A percentile compares a stretch with the other conserved stretches of the same genome.
These are phyloP conservation scores for Pyrenochaeta sp. DNA, from an alignment of 2,329 filamentous ascomycete species.

Conservation along the genomic window DNA sequence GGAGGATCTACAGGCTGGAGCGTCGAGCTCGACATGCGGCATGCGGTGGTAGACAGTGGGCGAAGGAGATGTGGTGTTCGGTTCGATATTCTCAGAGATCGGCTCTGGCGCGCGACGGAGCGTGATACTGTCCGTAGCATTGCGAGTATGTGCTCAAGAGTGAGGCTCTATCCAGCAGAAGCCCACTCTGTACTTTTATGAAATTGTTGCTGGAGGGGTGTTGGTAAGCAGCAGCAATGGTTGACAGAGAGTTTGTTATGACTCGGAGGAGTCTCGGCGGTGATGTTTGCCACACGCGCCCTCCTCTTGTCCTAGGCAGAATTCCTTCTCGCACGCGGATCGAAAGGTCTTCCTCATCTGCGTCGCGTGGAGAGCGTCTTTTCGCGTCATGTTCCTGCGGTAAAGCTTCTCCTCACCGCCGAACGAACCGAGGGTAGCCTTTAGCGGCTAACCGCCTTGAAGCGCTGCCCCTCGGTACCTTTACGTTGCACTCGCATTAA, in stretches of 20 bases:
- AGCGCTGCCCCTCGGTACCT: conserved; percentile 43
- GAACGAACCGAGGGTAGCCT: conserved; percentile 45
- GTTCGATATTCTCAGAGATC: conserved; percentile 32
- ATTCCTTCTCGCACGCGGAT: conserved; percentile 18
- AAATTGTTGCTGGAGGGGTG: conserved; percentile 11
- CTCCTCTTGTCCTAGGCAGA: conserved; percentile 1
- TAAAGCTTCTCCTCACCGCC: conserved; percentile 37
- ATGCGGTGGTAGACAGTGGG: conserved; percentile 53
- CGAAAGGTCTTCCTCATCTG: conserved; percentile 6
- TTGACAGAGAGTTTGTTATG: conserved; percentile 26
- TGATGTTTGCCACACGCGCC: conserved; percentile 23
- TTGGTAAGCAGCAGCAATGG: conserved; percentile 25
- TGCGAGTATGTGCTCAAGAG: conserved; percentile 16
- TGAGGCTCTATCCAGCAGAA: conserved; percentile 17
- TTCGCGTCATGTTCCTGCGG: conserved; percentile 21
- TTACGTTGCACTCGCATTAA: conserved; percentile 37
- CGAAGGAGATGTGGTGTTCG: conserved; percentile 43
- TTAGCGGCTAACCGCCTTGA: conserved; percentile 28
- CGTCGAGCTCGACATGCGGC: conserved; percentile 63
- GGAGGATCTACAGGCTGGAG: conserved; percentile 67
- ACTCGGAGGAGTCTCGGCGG: conserved; percentile 19
- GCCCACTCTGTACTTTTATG: conserved; percentile 11
- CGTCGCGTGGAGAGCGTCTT: conserved; percentile 7
- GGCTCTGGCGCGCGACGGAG: conserved; percentile 48
- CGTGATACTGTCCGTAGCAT: conserved; percentile 52